These are phyloP conservation scores for Pezizomycotina sp. DNA, from an alignment of 2,329 filamentous ascomycete genomes.

Conservation along the genomic window DNA sequence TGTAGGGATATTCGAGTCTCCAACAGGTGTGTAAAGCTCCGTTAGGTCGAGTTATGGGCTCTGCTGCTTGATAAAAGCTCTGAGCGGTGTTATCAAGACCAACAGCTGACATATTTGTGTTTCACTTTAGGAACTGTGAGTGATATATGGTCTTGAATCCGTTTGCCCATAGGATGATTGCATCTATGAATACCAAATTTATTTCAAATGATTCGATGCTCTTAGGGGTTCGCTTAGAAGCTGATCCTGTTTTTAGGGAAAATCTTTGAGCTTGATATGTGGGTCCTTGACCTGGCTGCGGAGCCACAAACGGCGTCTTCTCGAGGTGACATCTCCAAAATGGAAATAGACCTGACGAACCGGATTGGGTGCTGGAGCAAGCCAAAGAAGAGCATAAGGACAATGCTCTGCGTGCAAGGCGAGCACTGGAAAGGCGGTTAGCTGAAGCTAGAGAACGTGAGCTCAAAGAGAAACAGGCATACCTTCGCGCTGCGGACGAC, in stretches of 20 bases:
- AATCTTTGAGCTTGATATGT: conserved; percentile 83
- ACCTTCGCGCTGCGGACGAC: too few species aligned
- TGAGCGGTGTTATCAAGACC: not conserved
- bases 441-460: conserved; percentile 48
- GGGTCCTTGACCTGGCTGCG: conserved; percentile 82
- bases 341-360: conserved; percentile 27
- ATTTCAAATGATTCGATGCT: conserved; percentile 6
- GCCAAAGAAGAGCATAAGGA: conserved; percentile 51
- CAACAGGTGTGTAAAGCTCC: conserved; percentile 49
- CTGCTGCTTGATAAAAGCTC: too few species aligned
- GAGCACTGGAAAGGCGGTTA: conserved; percentile 58
- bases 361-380: conserved; percentile 70
- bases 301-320: conserved; percentile 43
- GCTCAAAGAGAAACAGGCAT: conserved; percentile 40
- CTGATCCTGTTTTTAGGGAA: conserved; percentile 42
- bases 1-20: conserved; percentile 78
- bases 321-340: conserved; percentile 6
- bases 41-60: not conserved
- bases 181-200: not conserved
- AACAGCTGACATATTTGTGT: conserved; percentile 1
- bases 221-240: conserved; percentile 10
- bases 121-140: too few species aligned
- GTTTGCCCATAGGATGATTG: too few species aligned
- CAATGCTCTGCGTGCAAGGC: conserved; percentile 48
- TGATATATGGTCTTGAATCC: too few species aligned